Evolutionary conservation across 768 basidiomycete species (phyloP), one percentile per base, ranked within the genome.

Genomic region (Lentinus brumalis): DNA sequence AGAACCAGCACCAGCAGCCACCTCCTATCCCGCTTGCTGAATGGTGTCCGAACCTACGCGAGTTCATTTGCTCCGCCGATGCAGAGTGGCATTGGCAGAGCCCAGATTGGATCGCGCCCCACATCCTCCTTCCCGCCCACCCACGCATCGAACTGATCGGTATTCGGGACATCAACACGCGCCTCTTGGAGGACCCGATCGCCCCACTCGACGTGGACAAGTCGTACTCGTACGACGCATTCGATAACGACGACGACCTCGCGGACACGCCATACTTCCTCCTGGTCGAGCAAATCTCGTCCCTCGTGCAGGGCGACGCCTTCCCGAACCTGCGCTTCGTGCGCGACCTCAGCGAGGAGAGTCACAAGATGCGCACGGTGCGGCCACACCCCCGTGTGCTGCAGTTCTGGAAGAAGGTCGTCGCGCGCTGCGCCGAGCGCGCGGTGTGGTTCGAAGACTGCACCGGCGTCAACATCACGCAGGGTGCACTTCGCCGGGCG

Each of bases 91-190:
- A 90, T 63, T 91, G 89, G 89, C 80, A 85, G 65, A 79, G 77
- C 53, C 89, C 89, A 0, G 88, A 91, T 68, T 91, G 89, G 89
- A 90, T 91, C 66, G 87, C 89, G 14, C 88, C 89, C 3, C 89
- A 91, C 57, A 78, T 88, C 42, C 75, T 91, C 6, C 78, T 91
- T 21, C 86, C 88, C 16, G 70, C 83, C 1, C 89, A 91, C 67
- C 81, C 83, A 0, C 76, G 75, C 7, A 71, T 91, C 11, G 74
- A 84, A 70, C 78, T 90, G 56, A 91, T 91, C 57, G 89, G 87
- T 9, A 85, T 91, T 59, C 80, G 88, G 18, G 88, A 87, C 65
- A 84, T 91, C 68, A 86, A 89, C 71, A 80, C 81, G 61, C 79
- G 88, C 58, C 73, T 91, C 26, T 65, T 77, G 14, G 83, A 82